Percentiles rank a stretch among this genome's conserved stretches.
These are phyloP conservation scores for Candida sanyiensis DNA, from an alignment of 805 yeast species.

Conservation along the genomic window DNA sequence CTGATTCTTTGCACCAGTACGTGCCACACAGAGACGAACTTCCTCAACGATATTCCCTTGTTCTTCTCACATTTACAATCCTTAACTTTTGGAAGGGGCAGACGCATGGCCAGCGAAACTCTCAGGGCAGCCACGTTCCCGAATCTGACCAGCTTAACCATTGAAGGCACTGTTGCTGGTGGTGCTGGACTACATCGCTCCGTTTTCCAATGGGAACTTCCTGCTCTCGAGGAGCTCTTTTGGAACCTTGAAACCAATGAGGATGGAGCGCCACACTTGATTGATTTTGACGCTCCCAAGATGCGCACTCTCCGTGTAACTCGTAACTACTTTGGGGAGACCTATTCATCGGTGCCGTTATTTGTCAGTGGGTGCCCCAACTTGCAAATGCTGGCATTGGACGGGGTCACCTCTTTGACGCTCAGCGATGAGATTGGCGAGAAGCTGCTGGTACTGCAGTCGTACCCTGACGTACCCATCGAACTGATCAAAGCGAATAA, in stretches of 20 bases:
- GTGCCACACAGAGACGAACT: neutral
- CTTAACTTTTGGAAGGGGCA: neutral
- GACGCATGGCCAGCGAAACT: neutral
- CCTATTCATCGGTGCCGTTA: too few species aligned
- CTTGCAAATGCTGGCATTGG: too few species aligned
- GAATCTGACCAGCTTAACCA: neutral
- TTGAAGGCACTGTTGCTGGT: constrained; percentile 2
- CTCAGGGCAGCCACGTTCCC: constrained; percentile 1
- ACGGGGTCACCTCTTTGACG: too few species aligned
- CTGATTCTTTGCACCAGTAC: neutral
- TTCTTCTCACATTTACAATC: constrained; percentile 1
- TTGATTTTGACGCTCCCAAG: constrained; percentile 1
- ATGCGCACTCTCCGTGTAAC: too few species aligned
- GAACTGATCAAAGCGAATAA: neutral
- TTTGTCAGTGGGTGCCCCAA: too few species aligned
- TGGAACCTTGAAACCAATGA: neutral
- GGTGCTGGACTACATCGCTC: neutral
- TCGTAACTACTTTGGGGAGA: too few species aligned
- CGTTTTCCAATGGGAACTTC: constrained; percentile 3
- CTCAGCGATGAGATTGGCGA: neutral
- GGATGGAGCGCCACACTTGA: neutral
- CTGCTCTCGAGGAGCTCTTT: neutral
- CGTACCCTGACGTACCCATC: neutral
- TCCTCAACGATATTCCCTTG: neutral
- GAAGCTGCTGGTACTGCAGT: neutral